These are phyloP conservation scores for Carex sylvatica DNA, from an alignment of 202 grass and related monocot species.

Conservation along the genomic window DNA sequence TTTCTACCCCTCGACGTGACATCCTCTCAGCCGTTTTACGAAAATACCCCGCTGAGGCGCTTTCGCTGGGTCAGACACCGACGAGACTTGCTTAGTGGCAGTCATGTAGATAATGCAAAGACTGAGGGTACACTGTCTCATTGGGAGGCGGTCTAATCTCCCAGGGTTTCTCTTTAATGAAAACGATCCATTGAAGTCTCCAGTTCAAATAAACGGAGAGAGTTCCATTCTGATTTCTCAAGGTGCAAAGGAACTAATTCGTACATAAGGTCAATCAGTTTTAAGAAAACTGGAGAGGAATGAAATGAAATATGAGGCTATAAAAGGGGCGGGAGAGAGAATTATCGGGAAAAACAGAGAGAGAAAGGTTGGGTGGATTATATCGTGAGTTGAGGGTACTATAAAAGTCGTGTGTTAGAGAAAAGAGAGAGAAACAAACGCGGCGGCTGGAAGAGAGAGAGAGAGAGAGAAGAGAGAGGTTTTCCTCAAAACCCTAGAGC, in stretches of 20 bases:
- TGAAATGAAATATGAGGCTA: constrained; percentile 14
- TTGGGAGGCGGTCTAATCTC: constrained; percentile 33
- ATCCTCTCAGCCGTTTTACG: constrained; percentile 23
- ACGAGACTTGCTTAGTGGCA: constrained; percentile 34
- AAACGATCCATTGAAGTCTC: neutral
- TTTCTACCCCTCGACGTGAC: constrained; percentile 3
- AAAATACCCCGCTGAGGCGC: constrained; percentile 8
- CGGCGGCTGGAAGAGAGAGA: constrained; percentile 45
- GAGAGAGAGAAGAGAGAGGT: neutral
- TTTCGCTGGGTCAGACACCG: neutral
- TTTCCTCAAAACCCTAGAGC: constrained; percentile 63
- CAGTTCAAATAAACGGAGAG: neutral
- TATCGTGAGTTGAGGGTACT: constrained; percentile 26
- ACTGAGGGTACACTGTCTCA: neutral
- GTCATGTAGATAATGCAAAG: constrained; percentile 19
- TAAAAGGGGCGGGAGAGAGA: constrained; percentile 36
- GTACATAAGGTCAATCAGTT: constrained; percentile 1
- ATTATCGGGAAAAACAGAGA: constrained; percentile 33
- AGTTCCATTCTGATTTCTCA: neutral
- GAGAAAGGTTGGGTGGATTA: constrained; percentile 35
- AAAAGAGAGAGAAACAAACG: constrained; percentile 25
- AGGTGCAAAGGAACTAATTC: neutral
- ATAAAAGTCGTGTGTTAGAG: constrained; percentile 29
- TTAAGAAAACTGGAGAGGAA: neutral
- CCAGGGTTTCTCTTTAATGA: constrained; percentile 17